These are phyloP conservation scores for Apiospora phragmitis DNA, from an alignment of 2,329 filamentous ascomycete genomes.

Conservation along the genomic window DNA sequence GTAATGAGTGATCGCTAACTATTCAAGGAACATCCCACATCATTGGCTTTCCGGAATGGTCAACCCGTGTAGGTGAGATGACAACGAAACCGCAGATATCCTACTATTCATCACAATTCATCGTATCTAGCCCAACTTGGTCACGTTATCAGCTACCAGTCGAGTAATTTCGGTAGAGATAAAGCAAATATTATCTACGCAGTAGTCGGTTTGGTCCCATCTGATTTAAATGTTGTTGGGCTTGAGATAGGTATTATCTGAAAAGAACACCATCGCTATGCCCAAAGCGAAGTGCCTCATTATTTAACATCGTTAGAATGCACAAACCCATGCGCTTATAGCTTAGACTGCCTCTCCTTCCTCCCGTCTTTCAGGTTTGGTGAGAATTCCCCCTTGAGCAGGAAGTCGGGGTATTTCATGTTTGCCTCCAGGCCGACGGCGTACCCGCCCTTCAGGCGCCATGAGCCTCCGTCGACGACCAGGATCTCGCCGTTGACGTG, in stretches of 20 bases:
- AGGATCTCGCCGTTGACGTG: conserved; percentile 83
- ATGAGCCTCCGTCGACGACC: conserved; percentile 68
- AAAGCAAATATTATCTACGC: no score
- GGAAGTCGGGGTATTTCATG: conserved; percentile 55
- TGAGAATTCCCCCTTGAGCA: conserved; percentile 41
- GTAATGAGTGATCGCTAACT: not conserved
- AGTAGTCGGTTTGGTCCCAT: not conserved
- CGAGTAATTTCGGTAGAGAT: no score
- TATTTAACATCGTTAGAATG: not conserved
- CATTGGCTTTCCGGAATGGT: not conserved
- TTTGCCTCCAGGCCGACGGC: conserved; percentile 47
- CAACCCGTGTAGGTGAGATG: not conserved
- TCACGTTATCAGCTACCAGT: no score
- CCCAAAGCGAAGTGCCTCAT: not conserved
- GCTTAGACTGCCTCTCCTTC: conserved; percentile 39
- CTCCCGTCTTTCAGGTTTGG: conserved; percentile 40
- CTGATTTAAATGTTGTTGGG: not conserved
- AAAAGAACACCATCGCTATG: not conserved
- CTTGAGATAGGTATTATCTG: not conserved
- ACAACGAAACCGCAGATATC: not conserved
- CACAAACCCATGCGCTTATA: conserved; percentile 28
- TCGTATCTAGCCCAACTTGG: no score
- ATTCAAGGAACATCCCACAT: not conserved
- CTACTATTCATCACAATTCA: no score
- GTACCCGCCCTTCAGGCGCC: conserved; percentile 51